Percentiles rank a stretch among this genome's conserved stretches.
phyloP scores from a whole-genome alignment of 75 land plant genomes.

The Pinus taeda region DNA sequence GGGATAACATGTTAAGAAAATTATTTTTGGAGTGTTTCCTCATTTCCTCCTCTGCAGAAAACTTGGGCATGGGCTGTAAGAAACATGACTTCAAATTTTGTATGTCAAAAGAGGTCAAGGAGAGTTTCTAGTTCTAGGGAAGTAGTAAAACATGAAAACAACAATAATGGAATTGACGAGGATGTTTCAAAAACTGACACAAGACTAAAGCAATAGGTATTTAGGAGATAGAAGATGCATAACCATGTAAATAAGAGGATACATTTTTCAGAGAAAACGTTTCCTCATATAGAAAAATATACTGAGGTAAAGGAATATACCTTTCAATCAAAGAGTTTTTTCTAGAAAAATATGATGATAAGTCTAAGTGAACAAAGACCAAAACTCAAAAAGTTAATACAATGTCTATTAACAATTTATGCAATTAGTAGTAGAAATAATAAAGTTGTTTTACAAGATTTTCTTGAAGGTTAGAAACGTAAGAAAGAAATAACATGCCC shows the following conservation, averaged over 20 bases:
- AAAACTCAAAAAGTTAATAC: slow-evolving; percentile 1
- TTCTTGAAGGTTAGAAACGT: background rate
- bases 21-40: background rate
- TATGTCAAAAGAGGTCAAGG: background rate
- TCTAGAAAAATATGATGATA: background rate
- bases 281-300: background rate
- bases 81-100: background rate
- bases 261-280: background rate
- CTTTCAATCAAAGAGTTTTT: background rate
- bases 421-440: background rate
- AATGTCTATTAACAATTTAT: background rate
- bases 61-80: background rate
- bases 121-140: background rate
- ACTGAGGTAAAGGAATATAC: background rate
- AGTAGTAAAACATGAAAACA: background rate
- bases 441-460: background rate
- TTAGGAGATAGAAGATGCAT: background rate
- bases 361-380: background rate
- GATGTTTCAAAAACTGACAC: background rate
- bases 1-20: background rate
- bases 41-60: background rate
- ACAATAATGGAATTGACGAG: background rate
- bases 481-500: background rate
- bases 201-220: background rate
- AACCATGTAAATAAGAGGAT: background rate